phyloP scores from a whole-genome alignment of 177 flowering plant species.

The Telopea speciosissima region DNA sequence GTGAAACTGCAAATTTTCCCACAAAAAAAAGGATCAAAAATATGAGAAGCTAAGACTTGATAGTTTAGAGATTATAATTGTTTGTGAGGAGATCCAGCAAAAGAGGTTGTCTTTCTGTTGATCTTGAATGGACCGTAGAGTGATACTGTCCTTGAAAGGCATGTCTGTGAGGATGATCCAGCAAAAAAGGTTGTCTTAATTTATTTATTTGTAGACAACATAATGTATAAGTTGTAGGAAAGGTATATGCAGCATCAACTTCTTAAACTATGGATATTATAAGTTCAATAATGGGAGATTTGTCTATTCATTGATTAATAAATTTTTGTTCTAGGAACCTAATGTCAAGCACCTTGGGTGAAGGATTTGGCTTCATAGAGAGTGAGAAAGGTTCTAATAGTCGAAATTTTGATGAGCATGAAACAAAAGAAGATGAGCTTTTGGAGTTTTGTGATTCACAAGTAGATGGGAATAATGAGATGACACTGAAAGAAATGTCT shows the following conservation, averaged over 20 bases:
- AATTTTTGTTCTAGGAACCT: background rate
- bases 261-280: background rate
- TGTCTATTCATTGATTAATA: background rate
- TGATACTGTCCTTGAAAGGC: background rate
- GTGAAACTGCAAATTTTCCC: too few species aligned
- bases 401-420: background rate
- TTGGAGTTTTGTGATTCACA: constrained; percentile 3
- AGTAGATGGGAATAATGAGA: background rate
- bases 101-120: background rate
- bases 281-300: background rate
- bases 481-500: background rate
- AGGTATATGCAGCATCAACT: background rate
- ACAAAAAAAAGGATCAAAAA: too few species aligned
- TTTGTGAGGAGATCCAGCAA: background rate
- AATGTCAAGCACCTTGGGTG: background rate
- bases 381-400: background rate
- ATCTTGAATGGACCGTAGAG: background rate
- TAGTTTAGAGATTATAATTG: background rate
- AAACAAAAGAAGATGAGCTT: background rate
- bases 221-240: background rate
- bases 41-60: background rate
- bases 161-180: too few species aligned
- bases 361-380: background rate
- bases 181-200: too few species aligned
- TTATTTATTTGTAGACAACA: background rate